Base-by-base conservation (phyloP, 306 rosid genomes). In the Mimosa pudica region DNA sequence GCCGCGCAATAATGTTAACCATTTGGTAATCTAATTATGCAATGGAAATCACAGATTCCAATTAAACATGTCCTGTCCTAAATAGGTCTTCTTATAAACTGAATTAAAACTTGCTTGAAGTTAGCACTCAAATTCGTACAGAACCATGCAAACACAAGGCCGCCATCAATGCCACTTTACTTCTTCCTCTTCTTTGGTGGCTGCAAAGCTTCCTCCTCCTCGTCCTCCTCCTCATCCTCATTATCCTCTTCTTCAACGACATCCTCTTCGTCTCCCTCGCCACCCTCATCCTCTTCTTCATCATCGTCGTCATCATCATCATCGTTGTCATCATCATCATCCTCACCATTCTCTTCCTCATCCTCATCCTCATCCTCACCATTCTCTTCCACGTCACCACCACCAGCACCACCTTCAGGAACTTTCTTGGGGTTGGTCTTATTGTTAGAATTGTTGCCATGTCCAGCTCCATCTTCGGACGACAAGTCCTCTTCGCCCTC, bases 181-280 rank as follows among this genome's bases (percentile, higher is more conserved):
- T 93, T 93, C 97, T 93, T 93, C 89, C 97, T 93, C 79, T 93
- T 93, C 91, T 93, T 93, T 18, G 97, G 97, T 57, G 97, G 97
- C 92, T 93, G 97, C 86, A 93, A 89, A 3, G 96, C 91, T 86
- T 90, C 97, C 86, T 93, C 97, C 0, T 93, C 97, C 13, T 90
- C 96, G 0, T 93, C 97, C 0, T 84, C 97, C 0, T 92, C 94
- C 0, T 92, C 94, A 0, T 89, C 87, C 0, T 89, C 86, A 2
- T 89, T 82, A 13, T 84, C 91, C 0, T 88, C 92, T 0, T 82
- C 95, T 0, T 47, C 92, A 4, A 55, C 95, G 3, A 36, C 92
- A 3, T 87, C 96, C 0, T 89, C 97, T 0, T 87, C 96, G 0
- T 85, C 96, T 2, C 80, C 93, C 47, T 60, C 94, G 0, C 49